phyloP scores from a whole-genome alignment of 352 stramenopile species.

The Globisporangium iwayamae region DNA sequence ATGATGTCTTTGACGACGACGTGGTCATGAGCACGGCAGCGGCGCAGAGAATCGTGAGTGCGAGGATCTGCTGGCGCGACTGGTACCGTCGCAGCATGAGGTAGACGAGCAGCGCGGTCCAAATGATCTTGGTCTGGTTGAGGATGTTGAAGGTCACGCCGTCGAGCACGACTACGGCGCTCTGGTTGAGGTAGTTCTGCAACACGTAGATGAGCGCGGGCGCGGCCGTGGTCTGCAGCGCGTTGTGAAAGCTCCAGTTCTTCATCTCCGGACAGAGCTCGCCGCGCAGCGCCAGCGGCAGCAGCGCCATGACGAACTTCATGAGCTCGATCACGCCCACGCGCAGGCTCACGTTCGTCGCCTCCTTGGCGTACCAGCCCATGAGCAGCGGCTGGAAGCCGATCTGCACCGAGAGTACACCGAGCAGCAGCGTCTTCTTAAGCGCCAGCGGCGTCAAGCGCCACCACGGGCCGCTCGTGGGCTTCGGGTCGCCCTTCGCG shows the following conservation, averaged over 20 bases:
- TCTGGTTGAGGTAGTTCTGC: slow-evolving; percentile 82
- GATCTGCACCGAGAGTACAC: slow-evolving; percentile 69
- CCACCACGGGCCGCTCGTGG: not conserved
- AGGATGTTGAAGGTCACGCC: slow-evolving; percentile 84
- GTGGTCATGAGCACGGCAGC: slow-evolving; percentile 78
- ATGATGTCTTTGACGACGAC: slow-evolving; percentile 20
- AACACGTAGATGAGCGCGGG: slow-evolving; percentile 81
- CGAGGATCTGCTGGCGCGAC: slow-evolving; percentile 62
- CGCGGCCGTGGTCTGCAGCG: slow-evolving; percentile 59
- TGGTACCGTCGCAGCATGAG: slow-evolving; percentile 69
- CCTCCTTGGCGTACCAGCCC: slow-evolving; percentile 62
- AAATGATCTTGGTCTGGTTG: slow-evolving; percentile 90
- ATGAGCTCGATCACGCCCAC: slow-evolving; percentile 74
- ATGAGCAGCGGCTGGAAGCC: slow-evolving; percentile 78
- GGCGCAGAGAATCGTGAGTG: slow-evolving; percentile 63
- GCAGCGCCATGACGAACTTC: slow-evolving; percentile 63
- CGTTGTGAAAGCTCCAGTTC: slow-evolving; percentile 53
- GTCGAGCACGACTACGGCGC: slow-evolving; percentile 70
- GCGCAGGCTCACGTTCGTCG: slow-evolving; percentile 57
- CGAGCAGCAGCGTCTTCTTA: slow-evolving; percentile 56
- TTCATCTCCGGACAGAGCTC: slow-evolving; percentile 52
- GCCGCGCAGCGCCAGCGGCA: slow-evolving; percentile 52
- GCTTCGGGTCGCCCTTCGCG: not conserved
- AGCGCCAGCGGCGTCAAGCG: slow-evolving; percentile 35
- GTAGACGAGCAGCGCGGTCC: slow-evolving; percentile 80